These are phyloP conservation scores for Cymbopogon flexuosus DNA, from an alignment of 202 grass and related monocot genomes.

Conservation along the genomic window DNA sequence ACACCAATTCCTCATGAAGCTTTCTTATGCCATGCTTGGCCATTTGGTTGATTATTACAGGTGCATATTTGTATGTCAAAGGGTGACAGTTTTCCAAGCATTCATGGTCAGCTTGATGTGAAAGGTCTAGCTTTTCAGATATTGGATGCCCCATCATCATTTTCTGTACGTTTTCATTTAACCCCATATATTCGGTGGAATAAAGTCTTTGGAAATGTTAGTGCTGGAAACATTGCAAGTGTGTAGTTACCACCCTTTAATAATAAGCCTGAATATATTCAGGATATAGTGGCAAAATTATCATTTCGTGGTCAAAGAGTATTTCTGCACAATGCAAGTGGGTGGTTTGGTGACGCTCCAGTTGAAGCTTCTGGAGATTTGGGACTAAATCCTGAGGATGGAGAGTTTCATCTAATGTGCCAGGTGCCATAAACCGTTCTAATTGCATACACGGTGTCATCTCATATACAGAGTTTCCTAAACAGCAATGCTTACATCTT, in stretches of 20 bases:
- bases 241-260: slow-evolving; percentile 33
- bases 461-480: slow-evolving; percentile 25
- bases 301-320: slow-evolving; percentile 96
- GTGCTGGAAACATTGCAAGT: slow-evolving; percentile 14
- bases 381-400: slow-evolving; percentile 86
- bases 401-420: slow-evolving; percentile 99
- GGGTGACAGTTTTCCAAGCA: slow-evolving; percentile 79
- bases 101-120: slow-evolving; percentile 93
- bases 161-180: slow-evolving; percentile 52
- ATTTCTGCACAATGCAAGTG: slow-evolving; percentile 97
- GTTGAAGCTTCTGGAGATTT: slow-evolving; percentile 97
- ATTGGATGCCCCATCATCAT: slow-evolving; percentile 79
- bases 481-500: slow-evolving; percentile 31
- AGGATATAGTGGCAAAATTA: slow-evolving; percentile 75
- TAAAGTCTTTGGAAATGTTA: slow-evolving; percentile 14
- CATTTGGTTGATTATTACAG: slow-evolving; percentile 39
- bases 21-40: slow-evolving; percentile 15
- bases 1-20: slow-evolving; percentile 9
- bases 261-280: slow-evolving; percentile 33
- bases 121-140: slow-evolving; percentile 82
- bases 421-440: slow-evolving; percentile 53
- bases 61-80: slow-evolving; percentile 96
- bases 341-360: slow-evolving; percentile 89
- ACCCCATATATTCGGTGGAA: neutral
- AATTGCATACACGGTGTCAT: neutral